Conservation (phyloP, 495 filamentous ascomycete genomes). For the Penicillium macrosclerotiorum region DNA sequence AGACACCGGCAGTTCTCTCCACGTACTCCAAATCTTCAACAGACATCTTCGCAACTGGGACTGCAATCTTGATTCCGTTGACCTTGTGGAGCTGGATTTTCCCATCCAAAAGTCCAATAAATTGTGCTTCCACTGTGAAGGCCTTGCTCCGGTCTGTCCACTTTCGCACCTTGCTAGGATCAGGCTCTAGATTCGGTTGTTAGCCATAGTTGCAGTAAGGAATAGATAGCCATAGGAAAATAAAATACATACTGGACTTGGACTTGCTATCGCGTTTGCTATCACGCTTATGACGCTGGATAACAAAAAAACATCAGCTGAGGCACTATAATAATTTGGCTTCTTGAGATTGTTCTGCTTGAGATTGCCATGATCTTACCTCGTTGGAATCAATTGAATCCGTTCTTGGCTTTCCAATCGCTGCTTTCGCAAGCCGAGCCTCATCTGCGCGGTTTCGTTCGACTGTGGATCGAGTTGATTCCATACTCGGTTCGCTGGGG, state of each 20-base stretch:
- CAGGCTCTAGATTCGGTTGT: constrained; percentile 62
- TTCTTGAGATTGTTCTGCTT: too few relatives aligned
- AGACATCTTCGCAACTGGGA: constrained; percentile 93
- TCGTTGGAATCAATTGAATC: constrained; percentile 60
- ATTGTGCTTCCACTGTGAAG: constrained; percentile 97
- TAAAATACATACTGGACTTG: constrained; percentile 66
- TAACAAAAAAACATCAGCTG: constrained; percentile 34
- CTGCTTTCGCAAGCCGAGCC: constrained; percentile 72
- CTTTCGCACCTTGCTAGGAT: constrained; percentile 75
- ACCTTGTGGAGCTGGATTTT: constrained; percentile 98
- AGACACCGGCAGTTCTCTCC: constrained; percentile 78
- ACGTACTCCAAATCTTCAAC: constrained; percentile 93
- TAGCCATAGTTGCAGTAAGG: too few relatives aligned
- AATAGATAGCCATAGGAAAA: too few relatives aligned
- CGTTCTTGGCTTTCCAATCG: constrained; percentile 58
- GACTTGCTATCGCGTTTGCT: constrained; percentile 58
- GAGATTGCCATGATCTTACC: constrained; percentile 50
- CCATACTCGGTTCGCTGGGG: constrained; percentile 49
- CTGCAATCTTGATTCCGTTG: constrained; percentile 97
- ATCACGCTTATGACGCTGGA: constrained; percentile 71
- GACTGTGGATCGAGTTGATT: constrained; percentile 67
- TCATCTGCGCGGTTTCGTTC: constrained; percentile 86
- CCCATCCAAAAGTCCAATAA: constrained; percentile 82
- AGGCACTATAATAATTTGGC: too few relatives aligned
- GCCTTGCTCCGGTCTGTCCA: constrained; percentile 95